A percentile compares a stretch with the other conserved stretches of the same genome.
These are phyloP conservation scores for Monosporozyma unispora DNA, from an alignment of 805 yeast species.

Conservation along the genomic window DNA sequence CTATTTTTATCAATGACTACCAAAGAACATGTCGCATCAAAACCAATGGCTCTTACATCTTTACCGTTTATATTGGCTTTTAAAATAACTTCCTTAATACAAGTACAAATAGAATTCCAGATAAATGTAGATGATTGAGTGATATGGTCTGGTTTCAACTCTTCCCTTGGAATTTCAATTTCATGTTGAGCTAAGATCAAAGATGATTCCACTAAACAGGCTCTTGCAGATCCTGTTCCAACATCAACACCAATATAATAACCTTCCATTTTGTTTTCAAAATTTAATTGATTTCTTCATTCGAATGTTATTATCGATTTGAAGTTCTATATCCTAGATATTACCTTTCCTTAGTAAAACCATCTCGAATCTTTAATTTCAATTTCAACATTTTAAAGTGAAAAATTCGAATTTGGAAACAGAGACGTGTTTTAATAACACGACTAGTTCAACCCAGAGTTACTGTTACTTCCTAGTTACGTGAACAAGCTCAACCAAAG, in stretches of 20 bases:
- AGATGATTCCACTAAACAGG: slow-evolving; percentile 84
- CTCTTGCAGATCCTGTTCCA: slow-evolving; percentile 97
- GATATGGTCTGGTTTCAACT: slow-evolving; percentile 60
- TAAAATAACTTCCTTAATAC: slow-evolving; percentile 64
- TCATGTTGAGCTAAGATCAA: slow-evolving; percentile 72
- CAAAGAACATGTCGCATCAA: slow-evolving; percentile 94
- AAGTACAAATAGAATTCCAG: slow-evolving; percentile 79
- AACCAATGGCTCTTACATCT: slow-evolving; percentile 78
- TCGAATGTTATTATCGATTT: background rate
- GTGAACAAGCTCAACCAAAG: background rate
- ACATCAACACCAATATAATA: slow-evolving; percentile 80
- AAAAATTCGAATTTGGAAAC: background rate
- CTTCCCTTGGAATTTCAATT: slow-evolving; percentile 68
- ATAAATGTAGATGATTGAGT: slow-evolving; percentile 88
- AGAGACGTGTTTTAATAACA: background rate
- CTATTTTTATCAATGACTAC: slow-evolving; percentile 63
- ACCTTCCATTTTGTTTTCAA: background rate
- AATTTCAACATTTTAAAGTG: background rate
- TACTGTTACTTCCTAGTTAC: background rate
- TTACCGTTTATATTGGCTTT: slow-evolving; percentile 66
- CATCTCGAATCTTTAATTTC: background rate
- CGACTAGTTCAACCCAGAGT: background rate
- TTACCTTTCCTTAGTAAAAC: background rate
- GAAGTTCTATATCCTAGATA: background rate
- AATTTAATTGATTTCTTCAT: background rate